Base-by-base conservation (phyloP, 129 eudicot species). In the Lonicera japonica region DNA sequence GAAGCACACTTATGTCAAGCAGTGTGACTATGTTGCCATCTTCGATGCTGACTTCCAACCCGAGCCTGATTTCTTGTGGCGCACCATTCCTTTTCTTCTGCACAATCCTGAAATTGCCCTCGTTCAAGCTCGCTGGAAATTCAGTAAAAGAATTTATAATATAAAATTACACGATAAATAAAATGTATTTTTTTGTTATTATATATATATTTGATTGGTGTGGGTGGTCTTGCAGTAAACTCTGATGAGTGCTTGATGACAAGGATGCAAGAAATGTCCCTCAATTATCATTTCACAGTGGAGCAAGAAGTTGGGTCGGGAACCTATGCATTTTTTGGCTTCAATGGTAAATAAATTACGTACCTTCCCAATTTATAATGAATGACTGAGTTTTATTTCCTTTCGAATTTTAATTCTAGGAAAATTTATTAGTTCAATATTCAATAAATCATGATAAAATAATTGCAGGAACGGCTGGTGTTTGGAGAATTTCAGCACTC, bases 251-350 rank as follows among this genome's bases (percentile, higher is more conserved):
- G 99, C 73, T 72, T 92, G 89, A 75, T 92, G 96, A 92, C 96
- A 70, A 82, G 99, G 72, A 80, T 92, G 89, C 99, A 92, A 80
- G 99, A 88, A 57, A 92, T 92, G 96, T 92, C 99, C 14, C 51
- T 92, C 8, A 82, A 92, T 70, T 92, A 92, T 72, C 99, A 92
- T 75, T 92, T 92, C 61, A 88, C 77, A 0, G 92, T 92, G 58
- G 99, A 92, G 72, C 99, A 92, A 76, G 99, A 88, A 85, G 99
- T 87, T 8, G 99, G 99, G 13, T 92, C 99, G 3, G 71, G 73
- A 8, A 87, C 95, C n/a, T 78, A 80, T 77, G 79, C 96, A 3
- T 92, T 92, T 72, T 92, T 92, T 21, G 96, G 99, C 59, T 92
- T 92, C 78, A 92, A 92, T 53, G 99, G 99, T 88, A 76, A 63